Conservation (phyloP, 2,329 filamentous ascomycete species). For the Botrytis porri region DNA sequence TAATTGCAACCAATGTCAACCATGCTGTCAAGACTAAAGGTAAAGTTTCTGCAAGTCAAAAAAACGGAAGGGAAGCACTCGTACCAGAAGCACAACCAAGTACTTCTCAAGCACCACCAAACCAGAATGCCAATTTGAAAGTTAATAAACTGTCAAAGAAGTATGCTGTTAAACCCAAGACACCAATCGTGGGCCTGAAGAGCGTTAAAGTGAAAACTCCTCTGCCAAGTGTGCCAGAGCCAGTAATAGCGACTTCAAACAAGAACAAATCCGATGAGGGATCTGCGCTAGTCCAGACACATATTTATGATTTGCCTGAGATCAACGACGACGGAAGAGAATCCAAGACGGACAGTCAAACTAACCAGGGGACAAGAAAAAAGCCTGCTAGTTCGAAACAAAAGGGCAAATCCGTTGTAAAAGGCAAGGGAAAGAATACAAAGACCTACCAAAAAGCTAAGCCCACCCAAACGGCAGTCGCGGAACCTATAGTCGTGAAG, state of each 20-base stretch:
- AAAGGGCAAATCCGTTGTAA: neutral
- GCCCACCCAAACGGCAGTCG: neutral
- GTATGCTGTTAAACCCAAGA: neutral
- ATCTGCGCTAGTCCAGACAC: neutral
- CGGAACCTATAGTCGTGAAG: neutral
- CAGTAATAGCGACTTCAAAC: neutral
- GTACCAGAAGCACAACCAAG: neutral
- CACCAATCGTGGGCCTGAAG: neutral
- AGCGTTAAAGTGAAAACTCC: neutral
- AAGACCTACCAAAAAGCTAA: neutral
- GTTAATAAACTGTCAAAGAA: neutral
- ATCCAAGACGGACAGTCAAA: neutral
- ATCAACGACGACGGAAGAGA: neutral
- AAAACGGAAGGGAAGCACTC: neutral
- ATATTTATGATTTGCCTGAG: conserved; percentile 11
- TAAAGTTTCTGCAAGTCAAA: neutral
- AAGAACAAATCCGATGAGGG: neutral
- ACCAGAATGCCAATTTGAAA: neutral
- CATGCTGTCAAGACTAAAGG: neutral
- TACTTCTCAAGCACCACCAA: neutral
- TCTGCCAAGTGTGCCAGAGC: neutral
- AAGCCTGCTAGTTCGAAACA: neutral
- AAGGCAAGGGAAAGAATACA: neutral
- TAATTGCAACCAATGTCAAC: neutral
- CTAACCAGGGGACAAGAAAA: neutral